Conservation (phyloP, 306 rosid species). For the Notholithocarpus densiflorus region DNA sequence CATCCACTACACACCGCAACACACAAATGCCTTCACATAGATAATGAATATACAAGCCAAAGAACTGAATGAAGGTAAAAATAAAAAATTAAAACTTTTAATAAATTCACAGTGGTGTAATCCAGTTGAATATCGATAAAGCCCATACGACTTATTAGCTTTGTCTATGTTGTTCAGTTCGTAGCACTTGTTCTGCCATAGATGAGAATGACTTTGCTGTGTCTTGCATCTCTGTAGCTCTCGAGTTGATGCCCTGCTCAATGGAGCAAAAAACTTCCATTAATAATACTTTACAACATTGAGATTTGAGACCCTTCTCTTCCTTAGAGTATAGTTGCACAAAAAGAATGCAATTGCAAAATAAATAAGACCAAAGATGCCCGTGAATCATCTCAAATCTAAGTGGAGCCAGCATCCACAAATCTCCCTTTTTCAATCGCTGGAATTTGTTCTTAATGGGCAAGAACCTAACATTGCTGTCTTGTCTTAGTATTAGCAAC, state of each 20-base stretch:
- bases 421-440: background rate
- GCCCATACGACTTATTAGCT: constrained; percentile 18
- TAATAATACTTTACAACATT: background rate
- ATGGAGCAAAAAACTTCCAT: background rate
- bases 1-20: background rate
- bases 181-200: constrained; percentile 69
- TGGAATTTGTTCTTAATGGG: background rate
- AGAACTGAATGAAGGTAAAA: constrained; percentile 1
- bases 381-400: too few relatives aligned
- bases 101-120: background rate
- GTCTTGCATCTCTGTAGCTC: constrained; percentile 71
- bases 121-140: background rate
- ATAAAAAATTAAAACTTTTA: constrained; percentile 4
- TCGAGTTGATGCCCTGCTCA: constrained; percentile 54
- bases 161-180: constrained; percentile 54
- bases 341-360: too few relatives aligned
- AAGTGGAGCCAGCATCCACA: too few relatives aligned
- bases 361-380: too few relatives aligned
- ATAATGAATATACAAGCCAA: background rate
- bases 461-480: background rate
- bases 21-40: background rate
- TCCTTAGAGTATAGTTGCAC: too few relatives aligned
- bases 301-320: too few relatives aligned
- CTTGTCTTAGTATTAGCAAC: background rate
- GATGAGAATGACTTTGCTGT: constrained; percentile 79